A percentile compares a stretch with the other conserved stretches of the same genome.
phyloP scores from a whole-genome alignment of 768 basidiomycete genomes.

The Kwoniella sp. region DNA sequence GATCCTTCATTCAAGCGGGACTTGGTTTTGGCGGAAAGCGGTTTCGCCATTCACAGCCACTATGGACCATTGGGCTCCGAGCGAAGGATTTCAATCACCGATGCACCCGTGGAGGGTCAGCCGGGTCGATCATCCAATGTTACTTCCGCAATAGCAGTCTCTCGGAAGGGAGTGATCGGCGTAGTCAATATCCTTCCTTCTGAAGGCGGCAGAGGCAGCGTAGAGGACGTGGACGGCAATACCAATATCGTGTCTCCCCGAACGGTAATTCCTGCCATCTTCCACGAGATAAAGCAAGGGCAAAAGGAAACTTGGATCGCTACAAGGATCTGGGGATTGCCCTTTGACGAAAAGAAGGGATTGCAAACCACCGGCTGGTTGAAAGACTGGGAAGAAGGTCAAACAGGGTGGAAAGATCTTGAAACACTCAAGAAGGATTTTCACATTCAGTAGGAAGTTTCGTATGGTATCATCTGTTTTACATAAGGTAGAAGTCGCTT shows the following conservation, averaged over 20 bases:
- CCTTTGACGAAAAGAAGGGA: slow-evolving; percentile 36
- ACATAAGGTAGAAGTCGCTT: no score
- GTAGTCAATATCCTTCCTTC: slow-evolving; percentile 52
- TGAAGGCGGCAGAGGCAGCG: slow-evolving; percentile 32
- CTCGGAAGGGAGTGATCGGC: slow-evolving; percentile 15
- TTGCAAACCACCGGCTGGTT: slow-evolving; percentile 17
- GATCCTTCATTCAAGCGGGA: slow-evolving; percentile 52
- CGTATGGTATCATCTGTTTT: no score
- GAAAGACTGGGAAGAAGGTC: slow-evolving; percentile 14
- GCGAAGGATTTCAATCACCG: slow-evolving; percentile 15
- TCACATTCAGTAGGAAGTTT: neutral
- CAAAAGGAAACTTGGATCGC: slow-evolving; percentile 63
- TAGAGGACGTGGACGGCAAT: slow-evolving; percentile 69
- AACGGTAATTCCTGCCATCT: slow-evolving; percentile 67
- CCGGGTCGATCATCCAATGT: slow-evolving; percentile 4
- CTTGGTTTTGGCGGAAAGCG: slow-evolving; percentile 67
- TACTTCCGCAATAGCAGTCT: slow-evolving; percentile 33
- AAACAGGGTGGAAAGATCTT: slow-evolving; percentile 15
- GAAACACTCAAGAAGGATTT: slow-evolving; percentile 23
- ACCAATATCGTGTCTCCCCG: slow-evolving; percentile 69
- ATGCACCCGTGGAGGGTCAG: slow-evolving; percentile 44
- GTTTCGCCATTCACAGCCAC: slow-evolving; percentile 70
- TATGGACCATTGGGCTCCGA: slow-evolving; percentile 46
- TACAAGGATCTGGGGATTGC: slow-evolving; percentile 67
- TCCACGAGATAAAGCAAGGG: slow-evolving; percentile 57